These are phyloP conservation scores for Clavispora phyllophila DNA, from an alignment of 805 yeast genomes.

Conservation along the genomic window DNA sequence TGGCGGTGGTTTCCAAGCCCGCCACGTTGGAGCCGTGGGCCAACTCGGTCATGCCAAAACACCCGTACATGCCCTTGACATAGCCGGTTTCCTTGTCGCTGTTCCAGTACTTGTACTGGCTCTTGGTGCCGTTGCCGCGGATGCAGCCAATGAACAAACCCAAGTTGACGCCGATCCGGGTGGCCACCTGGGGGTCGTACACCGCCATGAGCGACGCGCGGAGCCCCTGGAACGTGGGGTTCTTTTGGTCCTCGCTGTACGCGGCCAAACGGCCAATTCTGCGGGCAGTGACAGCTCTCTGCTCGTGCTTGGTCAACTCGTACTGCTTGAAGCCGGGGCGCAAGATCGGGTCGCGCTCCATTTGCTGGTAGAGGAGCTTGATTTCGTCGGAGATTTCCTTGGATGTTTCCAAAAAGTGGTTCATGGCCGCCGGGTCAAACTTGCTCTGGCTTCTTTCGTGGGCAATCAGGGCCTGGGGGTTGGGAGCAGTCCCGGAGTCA, in stretches of 20 bases:
- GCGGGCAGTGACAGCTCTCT: conserved; percentile 14
- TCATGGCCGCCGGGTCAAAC: conserved; percentile 20
- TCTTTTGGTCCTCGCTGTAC: conserved; percentile 13
- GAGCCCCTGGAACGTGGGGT: conserved; percentile 4
- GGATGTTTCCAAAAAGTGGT: conserved; percentile 21
- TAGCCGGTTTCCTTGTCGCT: conserved; percentile 13
- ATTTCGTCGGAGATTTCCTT: conserved; percentile 15
- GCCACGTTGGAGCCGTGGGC: conserved; percentile 20
- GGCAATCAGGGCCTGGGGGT: conserved; percentile 18
- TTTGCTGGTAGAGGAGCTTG: conserved; percentile 11
- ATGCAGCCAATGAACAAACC: conserved; percentile 17
- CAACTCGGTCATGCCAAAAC: conserved; percentile 20
- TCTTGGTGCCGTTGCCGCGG: conserved; percentile 18
- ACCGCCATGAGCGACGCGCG: conserved; percentile 10
- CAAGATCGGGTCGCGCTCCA: conserved; percentile 17
- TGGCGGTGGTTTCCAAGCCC: conserved; percentile 20
- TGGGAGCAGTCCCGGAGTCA: conserved; percentile 17
- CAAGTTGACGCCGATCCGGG: conserved; percentile 18
- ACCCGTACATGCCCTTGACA: conserved; percentile 15
- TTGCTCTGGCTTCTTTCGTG: conserved; percentile 16
- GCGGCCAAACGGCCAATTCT: conserved; percentile 16
- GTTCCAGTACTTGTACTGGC: conserved; percentile 15
- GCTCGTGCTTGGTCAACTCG: conserved; percentile 16
- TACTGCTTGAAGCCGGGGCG: conserved; percentile 12
- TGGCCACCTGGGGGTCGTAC: conserved; percentile 16